Evolutionary conservation across 768 basidiomycete species (phyloP).

Genomic region (Cystofilobasidium macerans): DNA sequence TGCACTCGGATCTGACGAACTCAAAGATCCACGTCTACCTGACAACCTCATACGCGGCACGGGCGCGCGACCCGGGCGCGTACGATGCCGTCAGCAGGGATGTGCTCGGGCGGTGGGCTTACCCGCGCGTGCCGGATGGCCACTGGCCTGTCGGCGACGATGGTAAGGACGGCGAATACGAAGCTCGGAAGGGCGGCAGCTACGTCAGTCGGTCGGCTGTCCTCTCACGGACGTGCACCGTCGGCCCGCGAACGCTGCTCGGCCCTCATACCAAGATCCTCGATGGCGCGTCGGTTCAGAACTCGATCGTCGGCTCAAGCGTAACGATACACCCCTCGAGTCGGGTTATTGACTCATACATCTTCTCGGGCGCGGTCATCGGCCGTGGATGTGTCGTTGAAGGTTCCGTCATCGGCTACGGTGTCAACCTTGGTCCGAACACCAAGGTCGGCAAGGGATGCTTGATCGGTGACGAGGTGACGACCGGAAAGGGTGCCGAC

Average conservation of each 20-base stretch:
- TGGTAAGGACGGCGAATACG: conserved; percentile 50
- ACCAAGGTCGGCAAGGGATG: conserved; percentile 62
- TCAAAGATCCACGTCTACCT: conserved; percentile 89
- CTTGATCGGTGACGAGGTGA: conserved; percentile 69
- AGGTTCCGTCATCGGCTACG: conserved; percentile 68
- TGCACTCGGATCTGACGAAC: conserved; percentile 87
- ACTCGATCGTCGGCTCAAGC: conserved; percentile 67
- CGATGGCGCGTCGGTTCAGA: conserved; percentile 54
- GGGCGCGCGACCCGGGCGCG: conserved; percentile 82
- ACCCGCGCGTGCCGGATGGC: conserved; percentile 89
- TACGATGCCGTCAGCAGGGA: conserved; percentile 90
- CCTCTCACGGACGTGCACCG: conserved; percentile 78
- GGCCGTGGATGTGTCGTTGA: conserved; percentile 47
- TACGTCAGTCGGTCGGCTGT: conserved; percentile 70
- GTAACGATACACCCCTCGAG: conserved; percentile 63
- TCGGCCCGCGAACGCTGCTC: conserved; percentile 71
- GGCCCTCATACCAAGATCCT: conserved; percentile 62
- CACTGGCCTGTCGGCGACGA: conserved; percentile 61
- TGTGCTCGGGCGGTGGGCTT: conserved; percentile 84
- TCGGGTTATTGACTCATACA: conserved; percentile 61
- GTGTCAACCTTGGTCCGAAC: conserved; percentile 58
- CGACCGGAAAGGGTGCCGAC: conserved; percentile 59
- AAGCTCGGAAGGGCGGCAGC: conserved; percentile 74
- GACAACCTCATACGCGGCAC: conserved; percentile 71
- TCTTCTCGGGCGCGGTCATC: conserved; percentile 61